These are phyloP conservation scores for Rubia tinctorum DNA, from an alignment of 305 asterid genomes.

Conservation along the genomic window DNA sequence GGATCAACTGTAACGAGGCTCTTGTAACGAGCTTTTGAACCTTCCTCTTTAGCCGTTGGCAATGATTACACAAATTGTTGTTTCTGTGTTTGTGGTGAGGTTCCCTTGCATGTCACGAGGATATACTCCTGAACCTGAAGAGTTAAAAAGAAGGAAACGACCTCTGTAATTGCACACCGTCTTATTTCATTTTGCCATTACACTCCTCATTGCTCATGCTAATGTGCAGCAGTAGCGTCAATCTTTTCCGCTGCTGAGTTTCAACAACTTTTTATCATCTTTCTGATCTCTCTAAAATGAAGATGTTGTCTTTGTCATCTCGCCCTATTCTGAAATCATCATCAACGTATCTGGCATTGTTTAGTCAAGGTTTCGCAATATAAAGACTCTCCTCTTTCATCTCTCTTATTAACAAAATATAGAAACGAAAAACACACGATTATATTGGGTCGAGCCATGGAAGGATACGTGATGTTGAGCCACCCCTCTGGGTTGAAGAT, in stretches of 20 bases:
- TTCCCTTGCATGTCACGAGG: not conserved
- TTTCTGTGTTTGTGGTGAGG: not conserved
- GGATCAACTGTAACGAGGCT: not conserved
- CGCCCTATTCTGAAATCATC: conserved; percentile 78
- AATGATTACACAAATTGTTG: not conserved
- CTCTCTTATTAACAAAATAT: not conserved
- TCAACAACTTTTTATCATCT: not conserved
- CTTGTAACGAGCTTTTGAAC: not conserved
- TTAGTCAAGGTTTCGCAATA: conserved; percentile 18
- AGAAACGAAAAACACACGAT: not conserved
- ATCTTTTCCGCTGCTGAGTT: not conserved
- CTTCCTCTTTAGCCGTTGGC: not conserved
- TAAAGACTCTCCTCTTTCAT: not conserved
- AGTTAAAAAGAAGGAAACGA: not conserved
- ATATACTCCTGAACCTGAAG: not conserved
- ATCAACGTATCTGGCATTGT: conserved; percentile 60
- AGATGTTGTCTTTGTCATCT: conserved; percentile 82
- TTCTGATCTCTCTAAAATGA: conserved; percentile 60
- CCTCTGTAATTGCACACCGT: not conserved
- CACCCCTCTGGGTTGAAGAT: conserved; percentile 93
- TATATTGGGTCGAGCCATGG: not conserved
- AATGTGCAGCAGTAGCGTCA: not conserved
- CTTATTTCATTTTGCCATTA: not conserved
- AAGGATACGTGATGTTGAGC: conserved; percentile 89
- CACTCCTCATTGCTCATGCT: not conserved